A percentile compares a stretch with the other conserved stretches of the same genome.
These are phyloP conservation scores for Talaromyces sp. DNA, from an alignment of 2,329 filamentous ascomycete species.

Conservation along the genomic window DNA sequence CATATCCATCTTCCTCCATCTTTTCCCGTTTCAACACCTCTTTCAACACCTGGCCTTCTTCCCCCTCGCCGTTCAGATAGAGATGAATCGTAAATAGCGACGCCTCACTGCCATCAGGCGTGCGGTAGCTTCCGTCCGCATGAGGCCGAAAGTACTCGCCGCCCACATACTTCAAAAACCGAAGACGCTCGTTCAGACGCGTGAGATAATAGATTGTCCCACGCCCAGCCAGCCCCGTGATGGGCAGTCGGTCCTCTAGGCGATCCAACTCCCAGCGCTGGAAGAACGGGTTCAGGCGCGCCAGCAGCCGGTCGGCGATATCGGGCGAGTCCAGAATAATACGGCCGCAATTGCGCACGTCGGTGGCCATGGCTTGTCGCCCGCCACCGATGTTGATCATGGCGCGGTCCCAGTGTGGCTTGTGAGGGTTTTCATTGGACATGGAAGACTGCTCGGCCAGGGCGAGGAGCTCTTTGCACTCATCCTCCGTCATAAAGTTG, in stretches of 20 bases:
- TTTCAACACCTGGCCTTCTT: constrained; percentile 24
- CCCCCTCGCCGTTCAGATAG: constrained; percentile 47
- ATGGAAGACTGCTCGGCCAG: constrained; percentile 44
- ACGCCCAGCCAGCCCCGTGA: constrained; percentile 42
- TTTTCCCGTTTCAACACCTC: constrained; percentile 16
- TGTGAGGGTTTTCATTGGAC: background rate
- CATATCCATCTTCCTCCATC: constrained; percentile 16
- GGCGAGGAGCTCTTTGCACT: constrained; percentile 56
- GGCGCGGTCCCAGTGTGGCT: constrained; percentile 58
- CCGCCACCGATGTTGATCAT: constrained; percentile 63
- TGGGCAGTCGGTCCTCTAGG: constrained; percentile 28
- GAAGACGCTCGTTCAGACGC: constrained; percentile 64
- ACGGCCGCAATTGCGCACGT: constrained; percentile 65
- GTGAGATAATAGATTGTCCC: constrained; percentile 31
- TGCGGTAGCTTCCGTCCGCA: constrained; percentile 60
- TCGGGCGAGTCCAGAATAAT: constrained; percentile 68
- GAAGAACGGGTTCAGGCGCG: constrained; percentile 45
- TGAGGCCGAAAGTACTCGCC: constrained; percentile 73
- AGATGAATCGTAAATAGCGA: constrained; percentile 53
- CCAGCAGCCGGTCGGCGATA: constrained; percentile 59
- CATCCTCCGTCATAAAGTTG: constrained; percentile 55
- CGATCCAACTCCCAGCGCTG: constrained; percentile 44
- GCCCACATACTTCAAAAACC: constrained; percentile 66
- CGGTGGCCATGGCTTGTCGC: constrained; percentile 51
- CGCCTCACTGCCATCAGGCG: constrained; percentile 46